Base-by-base conservation (phyloP, 306 rosid species). In the Notholithocarpus densiflorus region DNA sequence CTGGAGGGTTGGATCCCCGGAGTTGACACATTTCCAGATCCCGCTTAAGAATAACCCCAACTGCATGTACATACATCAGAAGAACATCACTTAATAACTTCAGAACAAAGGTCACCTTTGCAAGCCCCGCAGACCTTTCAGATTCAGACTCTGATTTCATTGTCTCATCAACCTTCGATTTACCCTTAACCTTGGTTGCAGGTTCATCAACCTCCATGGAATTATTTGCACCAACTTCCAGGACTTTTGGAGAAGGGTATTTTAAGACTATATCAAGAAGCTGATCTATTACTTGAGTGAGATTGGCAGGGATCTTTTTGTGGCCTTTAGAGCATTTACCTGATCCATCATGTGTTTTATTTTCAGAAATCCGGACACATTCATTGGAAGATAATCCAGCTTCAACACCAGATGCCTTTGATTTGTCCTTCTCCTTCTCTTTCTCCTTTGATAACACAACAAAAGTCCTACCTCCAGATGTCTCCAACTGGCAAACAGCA, bases 151-250 rank as follows among this genome's bases (percentile, higher is more conserved):
- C 94, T 59, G 82, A 66, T 74, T 56, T 81, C 74, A 71, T 84
- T 11, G 78, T 77, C 84, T 93, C 98, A 71, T 85, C 94, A 68
- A 93, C 96, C 93, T 95, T 95, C 10, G 97, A 89, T 85, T 96
- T 96, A 61, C 99, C 99, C 89, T 93, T 96, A 53, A 89, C 96
- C 89, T 96, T 93, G 80, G 88, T 79, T 72, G 92, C 56, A 81
- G 99, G 93, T 80, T 90, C 99, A 82, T 93, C 99, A 75, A 93
- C 87, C 85, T 96, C 99, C 98, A 96, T 93, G 15, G 86, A 84
- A 84, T 78, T 85, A 87, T 83, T 83, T 51, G 34, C 80, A 79
- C 74, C 82, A 43, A 89, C 90, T 79, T 83, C 94, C 85, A 73
- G 88, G 79, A 73, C 85, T 80, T 86, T 88, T 62, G 84, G 60